Percentiles rank a stretch among this genome's conserved stretches.
phyloP scores from a whole-genome alignment of 257 asterid genomes.

The Primulina tabacum region DNA sequence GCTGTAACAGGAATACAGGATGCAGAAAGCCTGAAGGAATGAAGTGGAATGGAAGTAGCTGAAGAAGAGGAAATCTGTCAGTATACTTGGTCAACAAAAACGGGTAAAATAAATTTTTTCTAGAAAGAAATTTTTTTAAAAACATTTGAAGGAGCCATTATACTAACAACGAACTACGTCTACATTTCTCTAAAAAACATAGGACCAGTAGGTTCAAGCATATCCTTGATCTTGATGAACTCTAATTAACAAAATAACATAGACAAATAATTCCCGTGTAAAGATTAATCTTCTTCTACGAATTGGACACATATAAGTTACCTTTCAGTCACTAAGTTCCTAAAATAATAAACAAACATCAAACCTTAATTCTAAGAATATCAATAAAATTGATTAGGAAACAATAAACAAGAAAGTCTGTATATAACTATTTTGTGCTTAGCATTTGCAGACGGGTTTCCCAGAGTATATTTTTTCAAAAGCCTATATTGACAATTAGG shows the following conservation, averaged over 20 bases:
- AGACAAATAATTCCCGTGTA: not conserved
- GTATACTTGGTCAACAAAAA: constrained; percentile 1
- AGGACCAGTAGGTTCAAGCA: constrained; percentile 1
- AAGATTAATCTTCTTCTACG: too few species aligned
- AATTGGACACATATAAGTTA: too few species aligned
- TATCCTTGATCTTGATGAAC: not conserved
- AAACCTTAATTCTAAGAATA: too few species aligned
- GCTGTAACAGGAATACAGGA: constrained; percentile 78
- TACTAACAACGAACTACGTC: not conserved
- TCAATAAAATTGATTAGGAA: too few species aligned
- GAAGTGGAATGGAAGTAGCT: constrained; percentile 88
- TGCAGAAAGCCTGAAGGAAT: constrained; percentile 74
- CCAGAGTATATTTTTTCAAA: too few species aligned
- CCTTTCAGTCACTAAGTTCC: too few species aligned
- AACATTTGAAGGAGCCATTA: constrained; percentile 5
- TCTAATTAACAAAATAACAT: too few species aligned
- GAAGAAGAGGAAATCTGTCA: constrained; percentile 31
- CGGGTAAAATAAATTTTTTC: constrained; percentile 3
- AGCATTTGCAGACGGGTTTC: too few species aligned
- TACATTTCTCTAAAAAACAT: constrained; percentile 5
- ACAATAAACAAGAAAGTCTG: too few species aligned
- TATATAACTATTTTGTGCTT: too few species aligned
- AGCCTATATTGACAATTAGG: too few species aligned
- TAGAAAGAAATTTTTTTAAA: not conserved
- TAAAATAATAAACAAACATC: too few species aligned